Base-by-base conservation (phyloP, 768 basidiomycete genomes). In the Kondoa subrosea region DNA sequence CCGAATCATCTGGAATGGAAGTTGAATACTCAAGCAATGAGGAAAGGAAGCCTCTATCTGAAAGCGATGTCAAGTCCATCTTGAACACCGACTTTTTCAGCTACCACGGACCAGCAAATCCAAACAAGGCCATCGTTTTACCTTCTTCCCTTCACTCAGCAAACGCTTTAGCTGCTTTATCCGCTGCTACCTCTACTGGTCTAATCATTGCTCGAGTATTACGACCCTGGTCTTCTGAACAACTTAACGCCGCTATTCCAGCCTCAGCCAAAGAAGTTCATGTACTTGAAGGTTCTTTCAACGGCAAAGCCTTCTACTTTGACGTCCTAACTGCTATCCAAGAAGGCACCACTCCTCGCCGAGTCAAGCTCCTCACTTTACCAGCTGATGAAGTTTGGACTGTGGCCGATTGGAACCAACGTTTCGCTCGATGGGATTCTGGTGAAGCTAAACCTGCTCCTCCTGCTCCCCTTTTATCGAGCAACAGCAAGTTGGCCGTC, bases 201-300 rank as follows among this genome's bases (percentile, higher is more conserved):
- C 81, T 86, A 0, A 79, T 91, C 66, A 77, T 82, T 58, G 85
- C 90, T 65, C 85, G 87, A 70, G 85, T 89, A n/a, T 80, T 89
- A 65, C 83, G 87, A 60, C 88, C 91, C 27, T 91, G 91, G 91
- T 80, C 83, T 73, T 83, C 85, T 68, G 78, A 80, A 25, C 81
- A 83, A n/a, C 80, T 93, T 69, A 81, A 80, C 70, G 76, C 74
- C 16, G 76, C 81, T 29, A 74, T 92, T 34, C 90, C 90, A 3
- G 64, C 79, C 3, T 82, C 82, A 17, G 85, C 80, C 26, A 80
- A 78, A 73, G 78, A 77, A 29, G 78, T 92, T 4, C 81, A 88
- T 72, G 86, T 92, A 68, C 88, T 89, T 70, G 89, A 92, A 70
- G 86, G 72, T 57, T 67, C 56, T 3, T 69, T 62, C 88, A 65